Evolutionary conservation across 2,329 filamentous ascomycete species (phyloP).

Genomic region (Phaeophleospora eucalypticola): DNA sequence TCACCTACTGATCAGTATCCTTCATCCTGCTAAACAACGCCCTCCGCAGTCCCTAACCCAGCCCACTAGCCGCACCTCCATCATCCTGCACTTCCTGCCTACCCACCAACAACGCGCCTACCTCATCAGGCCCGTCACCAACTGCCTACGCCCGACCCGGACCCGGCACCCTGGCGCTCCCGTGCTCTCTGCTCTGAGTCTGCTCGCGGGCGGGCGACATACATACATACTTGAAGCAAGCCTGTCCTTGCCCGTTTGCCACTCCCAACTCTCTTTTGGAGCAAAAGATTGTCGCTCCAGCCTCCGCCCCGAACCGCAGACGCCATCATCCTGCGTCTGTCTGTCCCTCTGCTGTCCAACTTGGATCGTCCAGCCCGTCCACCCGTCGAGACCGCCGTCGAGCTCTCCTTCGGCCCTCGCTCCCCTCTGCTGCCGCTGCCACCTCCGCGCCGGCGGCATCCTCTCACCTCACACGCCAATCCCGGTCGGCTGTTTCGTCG

Average conservation of each 20-base stretch:
- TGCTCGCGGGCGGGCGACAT: no score
- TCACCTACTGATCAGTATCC: no score
- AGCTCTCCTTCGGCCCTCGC: no score
- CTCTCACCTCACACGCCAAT: neutral
- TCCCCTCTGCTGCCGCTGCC: conserved; percentile 2
- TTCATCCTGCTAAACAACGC: no score
- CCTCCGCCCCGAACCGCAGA: conserved; percentile 2
- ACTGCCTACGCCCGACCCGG: no score
- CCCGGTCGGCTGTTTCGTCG: neutral
- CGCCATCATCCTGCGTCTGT: conserved; percentile 7
- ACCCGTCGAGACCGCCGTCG: neutral
- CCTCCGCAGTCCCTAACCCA: no score
- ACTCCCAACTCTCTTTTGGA: conserved; percentile 22
- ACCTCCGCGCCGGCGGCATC: conserved; percentile 7
- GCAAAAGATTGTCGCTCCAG: conserved; percentile 28
- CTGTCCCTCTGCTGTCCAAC: conserved; percentile 2
- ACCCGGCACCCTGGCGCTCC: no score
- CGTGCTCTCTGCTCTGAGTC: no score
- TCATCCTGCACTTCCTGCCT: no score
- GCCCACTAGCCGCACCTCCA: no score
- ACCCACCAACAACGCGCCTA: no score
- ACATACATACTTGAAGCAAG: conserved; percentile 31
- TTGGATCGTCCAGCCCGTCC: neutral
- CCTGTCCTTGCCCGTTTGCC: conserved; percentile 25
- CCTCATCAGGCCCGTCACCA: no score